Conservation (phyloP, 768 basidiomycete genomes). For the Russula ochroleuca region DNA sequence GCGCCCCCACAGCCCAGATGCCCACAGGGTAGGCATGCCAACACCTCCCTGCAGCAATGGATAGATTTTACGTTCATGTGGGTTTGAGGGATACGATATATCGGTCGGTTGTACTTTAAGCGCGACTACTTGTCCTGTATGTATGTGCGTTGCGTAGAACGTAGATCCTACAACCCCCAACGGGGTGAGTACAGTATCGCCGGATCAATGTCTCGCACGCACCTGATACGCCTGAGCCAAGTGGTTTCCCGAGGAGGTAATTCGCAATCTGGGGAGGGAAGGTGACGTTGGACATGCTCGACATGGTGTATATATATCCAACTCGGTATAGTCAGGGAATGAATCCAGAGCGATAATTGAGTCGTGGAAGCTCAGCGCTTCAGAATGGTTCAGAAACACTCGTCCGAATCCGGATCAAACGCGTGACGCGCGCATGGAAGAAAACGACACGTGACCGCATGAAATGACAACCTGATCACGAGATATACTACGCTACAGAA, state of each 20-base stretch:
- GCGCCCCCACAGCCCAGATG: conserved; percentile 36
- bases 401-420: background rate
- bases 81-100: conserved; percentile 73
- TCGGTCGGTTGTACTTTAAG: conserved; percentile 68
- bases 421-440: background rate
- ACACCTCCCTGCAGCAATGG: conserved; percentile 64
- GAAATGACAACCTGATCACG: background rate
- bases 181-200: background rate
- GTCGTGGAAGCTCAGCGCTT: background rate
- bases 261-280: conserved; percentile 49
- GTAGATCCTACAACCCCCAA: conserved; percentile 55
- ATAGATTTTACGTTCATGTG: conserved; percentile 64
- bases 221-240: conserved; percentile 78
- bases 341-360: background rate
- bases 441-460: conserved; percentile 7
- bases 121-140: conserved; percentile 57
- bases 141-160: conserved; percentile 55
- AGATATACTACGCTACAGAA: background rate
- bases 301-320: background rate
- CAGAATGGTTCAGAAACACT: conserved; percentile 1
- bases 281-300: conserved; percentile 10
- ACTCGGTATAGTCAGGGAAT: background rate
- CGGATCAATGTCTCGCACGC: conserved; percentile 21
- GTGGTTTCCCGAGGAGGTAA: conserved; percentile 52
- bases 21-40: conserved; percentile 73